phyloP scores from a whole-genome alignment of 129 eudicot species.

The Tagetes erecta region DNA sequence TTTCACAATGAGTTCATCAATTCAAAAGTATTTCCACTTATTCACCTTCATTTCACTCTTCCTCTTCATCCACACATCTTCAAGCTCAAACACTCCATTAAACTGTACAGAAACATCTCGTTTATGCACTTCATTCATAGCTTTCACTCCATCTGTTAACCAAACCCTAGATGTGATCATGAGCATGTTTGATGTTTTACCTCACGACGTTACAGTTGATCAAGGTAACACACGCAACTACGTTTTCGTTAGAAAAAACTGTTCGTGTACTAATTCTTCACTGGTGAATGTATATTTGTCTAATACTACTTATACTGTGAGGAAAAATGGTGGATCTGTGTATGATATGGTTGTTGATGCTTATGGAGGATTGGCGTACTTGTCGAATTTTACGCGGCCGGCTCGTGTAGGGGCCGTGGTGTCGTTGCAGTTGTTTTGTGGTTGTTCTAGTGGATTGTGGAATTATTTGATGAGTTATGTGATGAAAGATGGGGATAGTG shows the following conservation, averaged over 20 bases:
- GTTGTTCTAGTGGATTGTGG: slow-evolving; percentile 95
- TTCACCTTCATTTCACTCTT: slow-evolving; percentile 17
- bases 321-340: slow-evolving; percentile 59
- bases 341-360: slow-evolving; percentile 64
- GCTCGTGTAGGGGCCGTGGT: slow-evolving; percentile 85
- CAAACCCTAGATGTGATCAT: slow-evolving; percentile 63
- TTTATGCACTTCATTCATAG: slow-evolving; percentile 77
- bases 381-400: slow-evolving; percentile 51
- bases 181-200: slow-evolving; percentile 91
- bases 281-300: slow-evolving; percentile 49
- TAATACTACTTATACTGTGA: slow-evolving; percentile 75
- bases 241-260: slow-evolving; percentile 68
- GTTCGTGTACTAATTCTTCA: slow-evolving; percentile 57
- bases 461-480: slow-evolving; percentile 95
- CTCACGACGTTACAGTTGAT: slow-evolving; percentile 60
- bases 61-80: no score
- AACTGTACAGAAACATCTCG: slow-evolving; percentile 79
- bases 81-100: slow-evolving; percentile 36
- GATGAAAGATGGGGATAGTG: slow-evolving; percentile 80
- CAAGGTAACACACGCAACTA: slow-evolving; percentile 49
- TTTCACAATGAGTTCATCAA: slow-evolving; percentile 32
- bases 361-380: slow-evolving; percentile 69
- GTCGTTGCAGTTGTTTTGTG: slow-evolving; percentile 69
- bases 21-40: not conserved
- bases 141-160: slow-evolving; percentile 57